Evolutionary conservation across 352 stramenopile species (phyloP).

Genomic region (Phytopythium ostracodes): DNA sequence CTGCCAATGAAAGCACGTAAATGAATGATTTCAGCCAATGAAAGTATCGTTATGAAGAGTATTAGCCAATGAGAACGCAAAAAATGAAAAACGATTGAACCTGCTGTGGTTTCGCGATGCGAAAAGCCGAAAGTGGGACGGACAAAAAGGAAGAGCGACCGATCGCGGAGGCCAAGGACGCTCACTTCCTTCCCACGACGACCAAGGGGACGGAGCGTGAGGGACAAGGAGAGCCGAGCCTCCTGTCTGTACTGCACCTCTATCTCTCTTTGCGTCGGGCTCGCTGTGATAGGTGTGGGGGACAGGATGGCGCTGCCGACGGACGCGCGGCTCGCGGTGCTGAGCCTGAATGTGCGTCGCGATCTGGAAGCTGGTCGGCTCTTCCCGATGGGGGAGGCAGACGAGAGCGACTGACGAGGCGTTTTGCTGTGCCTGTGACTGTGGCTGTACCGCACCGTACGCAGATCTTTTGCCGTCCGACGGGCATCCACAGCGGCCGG

Average conservation of each 20-base stretch:
- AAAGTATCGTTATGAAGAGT: neutral
- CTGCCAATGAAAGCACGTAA: neutral
- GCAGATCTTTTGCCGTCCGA: slow-evolving; percentile 73
- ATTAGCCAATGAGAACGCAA: neutral
- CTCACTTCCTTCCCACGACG: neutral
- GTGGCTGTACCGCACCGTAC: neutral
- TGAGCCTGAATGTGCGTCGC: slow-evolving; percentile 62
- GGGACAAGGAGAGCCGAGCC: neutral
- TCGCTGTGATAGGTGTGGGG: too few relatives aligned
- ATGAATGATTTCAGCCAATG: neutral
- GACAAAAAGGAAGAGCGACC: neutral
- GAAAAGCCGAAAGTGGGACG: neutral
- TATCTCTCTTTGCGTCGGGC: neutral
- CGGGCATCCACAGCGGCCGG: slow-evolving; percentile 69
- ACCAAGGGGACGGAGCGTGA: neutral
- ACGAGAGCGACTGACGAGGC: neutral
- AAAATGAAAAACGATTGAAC: too few relatives aligned
- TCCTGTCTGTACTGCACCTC: too few relatives aligned
- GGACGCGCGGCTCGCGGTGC: slow-evolving; percentile 53
- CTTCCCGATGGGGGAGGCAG: too few relatives aligned
- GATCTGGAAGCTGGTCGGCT: neutral
- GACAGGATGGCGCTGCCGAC: neutral
- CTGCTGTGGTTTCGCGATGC: neutral
- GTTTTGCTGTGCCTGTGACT: too few relatives aligned
- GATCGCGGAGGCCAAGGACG: neutral